These are phyloP conservation scores for Salmacisia buchloeana DNA, from an alignment of 1,284 basidiomycete species.

Conservation along the genomic window DNA sequence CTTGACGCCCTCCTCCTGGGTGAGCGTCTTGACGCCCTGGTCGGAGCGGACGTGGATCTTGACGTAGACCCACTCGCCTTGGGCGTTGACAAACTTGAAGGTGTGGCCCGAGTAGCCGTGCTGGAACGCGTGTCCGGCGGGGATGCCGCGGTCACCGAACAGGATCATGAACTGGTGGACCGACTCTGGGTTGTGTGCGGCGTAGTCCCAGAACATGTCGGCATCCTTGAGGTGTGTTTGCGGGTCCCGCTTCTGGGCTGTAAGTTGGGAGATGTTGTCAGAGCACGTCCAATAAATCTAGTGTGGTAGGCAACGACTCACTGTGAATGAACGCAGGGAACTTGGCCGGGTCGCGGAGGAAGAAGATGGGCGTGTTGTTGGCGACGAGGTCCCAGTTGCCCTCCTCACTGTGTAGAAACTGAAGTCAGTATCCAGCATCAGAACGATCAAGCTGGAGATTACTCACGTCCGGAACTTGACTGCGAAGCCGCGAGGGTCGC, in stretches of 20 bases:
- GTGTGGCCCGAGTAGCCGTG: conserved; percentile 91
- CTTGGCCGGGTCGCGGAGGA: conserved; percentile 54
- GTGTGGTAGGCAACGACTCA: no score
- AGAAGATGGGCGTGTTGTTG: conserved; percentile 46
- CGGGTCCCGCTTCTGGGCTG: conserved; percentile 85
- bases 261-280: no score
- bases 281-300: no score
- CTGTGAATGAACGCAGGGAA: conserved; percentile 83
- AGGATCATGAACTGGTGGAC: conserved; percentile 65
- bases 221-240: conserved; percentile 76
- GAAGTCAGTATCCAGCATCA: no score
- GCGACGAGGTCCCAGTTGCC: conserved; percentile 69
- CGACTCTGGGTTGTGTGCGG: conserved; percentile 60
- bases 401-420: no score
- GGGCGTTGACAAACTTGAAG: conserved; percentile 77
- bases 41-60: conserved; percentile 74
- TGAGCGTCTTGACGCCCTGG: conserved; percentile 53
- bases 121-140: conserved; percentile 60
- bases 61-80: conserved; percentile 71
- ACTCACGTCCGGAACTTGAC: conserved; percentile 85
- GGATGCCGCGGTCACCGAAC: conserved; percentile 81
- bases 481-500: conserved; percentile 86
- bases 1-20: conserved; percentile 51
- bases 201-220: conserved; percentile 68
- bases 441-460: no score